Evolutionary conservation across 176 grass and related monocot species (phyloP).

Genomic region (Triticum monococcum): DNA sequence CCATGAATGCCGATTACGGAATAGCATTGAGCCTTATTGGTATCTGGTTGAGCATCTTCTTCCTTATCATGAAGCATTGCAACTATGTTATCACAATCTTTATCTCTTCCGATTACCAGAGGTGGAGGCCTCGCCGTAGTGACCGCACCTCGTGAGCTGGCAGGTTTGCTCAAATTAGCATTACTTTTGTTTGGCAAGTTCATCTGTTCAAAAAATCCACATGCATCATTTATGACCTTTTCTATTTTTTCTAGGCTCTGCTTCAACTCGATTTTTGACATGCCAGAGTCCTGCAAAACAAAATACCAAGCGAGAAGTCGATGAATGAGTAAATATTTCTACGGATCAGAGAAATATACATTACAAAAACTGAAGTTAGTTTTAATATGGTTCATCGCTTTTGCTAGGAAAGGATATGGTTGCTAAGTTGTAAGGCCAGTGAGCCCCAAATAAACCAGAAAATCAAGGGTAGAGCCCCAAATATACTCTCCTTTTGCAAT

Average conservation of each 20-base stretch:
- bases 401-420: background rate
- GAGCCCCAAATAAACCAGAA: background rate
- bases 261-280: background rate
- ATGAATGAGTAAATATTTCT: background rate
- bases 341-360: background rate
- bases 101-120: background rate
- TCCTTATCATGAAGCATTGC: background rate
- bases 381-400: background rate
- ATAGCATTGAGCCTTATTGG: background rate
- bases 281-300: background rate
- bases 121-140: background rate
- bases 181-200: background rate
- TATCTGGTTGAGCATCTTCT: background rate
- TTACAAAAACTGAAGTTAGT: background rate
- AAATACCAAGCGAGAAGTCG: background rate
- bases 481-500: background rate
- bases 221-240: background rate
- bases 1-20: constrained; percentile 19
- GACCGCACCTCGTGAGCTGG: background rate
- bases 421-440: background rate
- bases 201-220: background rate
- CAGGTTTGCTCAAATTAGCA: too few relatives aligned
- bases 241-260: background rate
- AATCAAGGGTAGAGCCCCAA: too few relatives aligned
- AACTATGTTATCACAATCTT: background rate